These are phyloP conservation scores for Globisporangium acanthophoron DNA, from an alignment of 352 stramenopile species.

Conservation along the genomic window DNA sequence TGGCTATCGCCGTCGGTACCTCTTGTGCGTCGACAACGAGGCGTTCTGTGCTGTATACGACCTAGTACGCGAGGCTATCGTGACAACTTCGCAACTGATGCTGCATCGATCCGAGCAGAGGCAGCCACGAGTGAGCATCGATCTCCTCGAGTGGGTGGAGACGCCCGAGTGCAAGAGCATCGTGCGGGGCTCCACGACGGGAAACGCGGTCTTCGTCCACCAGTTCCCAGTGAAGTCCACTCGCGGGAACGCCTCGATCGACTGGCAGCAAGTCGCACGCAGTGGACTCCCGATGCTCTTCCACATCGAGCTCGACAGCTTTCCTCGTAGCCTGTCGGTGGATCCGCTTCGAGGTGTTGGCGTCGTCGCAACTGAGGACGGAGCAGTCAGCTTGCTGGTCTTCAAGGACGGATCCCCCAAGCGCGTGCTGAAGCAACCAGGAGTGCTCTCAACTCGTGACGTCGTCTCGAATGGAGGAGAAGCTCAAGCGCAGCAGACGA, in stretches of 20 bases:
- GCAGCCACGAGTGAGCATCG: background rate
- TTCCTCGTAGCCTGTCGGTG: constrained; percentile 29
- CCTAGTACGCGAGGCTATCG: constrained; percentile 16
- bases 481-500: background rate
- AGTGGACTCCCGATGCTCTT: constrained; percentile 29
- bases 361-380: constrained; percentile 25
- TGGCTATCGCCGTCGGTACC: constrained; percentile 8
- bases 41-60: constrained; percentile 45
- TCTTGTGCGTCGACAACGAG: constrained; percentile 33
- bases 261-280: constrained; percentile 36
- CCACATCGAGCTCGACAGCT: constrained; percentile 19
- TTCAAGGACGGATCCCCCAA: constrained; percentile 22
- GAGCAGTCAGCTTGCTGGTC: constrained; percentile 18
- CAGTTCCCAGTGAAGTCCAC: constrained; percentile 30
- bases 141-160: constrained; percentile 14
- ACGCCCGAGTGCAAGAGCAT: constrained; percentile 14
- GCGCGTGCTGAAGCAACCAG: constrained; percentile 10
- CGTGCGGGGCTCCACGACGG: constrained; percentile 20
- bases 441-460: background rate
- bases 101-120: constrained; percentile 7
- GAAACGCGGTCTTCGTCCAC: constrained; percentile 32
- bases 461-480: too few species aligned
- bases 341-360: constrained; percentile 37
- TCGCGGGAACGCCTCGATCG: constrained; percentile 24
- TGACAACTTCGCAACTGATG: constrained; percentile 34